Conservation (phyloP, 306 rosid genomes). For the Sophora flavescens region DNA sequence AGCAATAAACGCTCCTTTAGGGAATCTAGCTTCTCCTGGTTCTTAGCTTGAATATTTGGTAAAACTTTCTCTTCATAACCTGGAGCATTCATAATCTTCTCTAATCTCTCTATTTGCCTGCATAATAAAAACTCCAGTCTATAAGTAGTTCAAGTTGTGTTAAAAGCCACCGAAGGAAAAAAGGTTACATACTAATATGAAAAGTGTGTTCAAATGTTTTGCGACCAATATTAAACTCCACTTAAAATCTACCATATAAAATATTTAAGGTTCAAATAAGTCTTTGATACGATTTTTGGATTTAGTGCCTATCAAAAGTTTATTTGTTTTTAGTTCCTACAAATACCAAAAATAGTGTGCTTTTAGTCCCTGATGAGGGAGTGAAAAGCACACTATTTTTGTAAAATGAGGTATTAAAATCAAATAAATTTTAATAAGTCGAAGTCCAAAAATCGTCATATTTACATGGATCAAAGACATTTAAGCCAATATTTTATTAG, state of each 20-base stretch:
- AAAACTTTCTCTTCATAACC: constrained; percentile 88
- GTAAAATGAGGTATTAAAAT: no score
- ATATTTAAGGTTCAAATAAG: background rate
- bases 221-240: constrained; percentile 11
- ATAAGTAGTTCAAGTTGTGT: constrained; percentile 18
- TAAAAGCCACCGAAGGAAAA: background rate
- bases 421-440: no score
- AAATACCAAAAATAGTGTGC: no score
- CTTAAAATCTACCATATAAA: background rate
- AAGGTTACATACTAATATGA: background rate
- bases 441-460: no score
- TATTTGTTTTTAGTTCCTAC: no score
- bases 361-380: no score
- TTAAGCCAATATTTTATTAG: no score
- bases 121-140: constrained; percentile 22
- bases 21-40: constrained; percentile 68
- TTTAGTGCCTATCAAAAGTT: no score
- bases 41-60: constrained; percentile 57
- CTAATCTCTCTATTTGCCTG: constrained; percentile 73
- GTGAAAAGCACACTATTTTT: no score
- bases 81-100: constrained; percentile 61
- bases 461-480: no score
- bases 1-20: constrained; percentile 76
- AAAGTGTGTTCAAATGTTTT: background rate
- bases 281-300: no score